Base-by-base conservation (phyloP, 2,329 filamentous ascomycete species). In the Gaeumannomyces tritici region DNA sequence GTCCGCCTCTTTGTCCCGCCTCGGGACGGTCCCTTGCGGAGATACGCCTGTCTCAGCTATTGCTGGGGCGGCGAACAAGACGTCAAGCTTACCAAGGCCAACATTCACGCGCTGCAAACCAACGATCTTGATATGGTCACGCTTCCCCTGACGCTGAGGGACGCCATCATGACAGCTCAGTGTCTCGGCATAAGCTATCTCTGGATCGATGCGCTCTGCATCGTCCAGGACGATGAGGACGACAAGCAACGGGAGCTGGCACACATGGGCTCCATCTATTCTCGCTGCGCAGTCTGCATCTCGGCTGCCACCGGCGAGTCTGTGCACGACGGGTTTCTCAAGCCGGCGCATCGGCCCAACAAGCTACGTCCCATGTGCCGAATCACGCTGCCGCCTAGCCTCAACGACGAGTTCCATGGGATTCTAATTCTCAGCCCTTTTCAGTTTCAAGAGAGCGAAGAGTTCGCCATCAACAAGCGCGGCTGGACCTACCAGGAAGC, bases 121-220 rank as follows among this genome's bases (percentile, higher is more conserved):
- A 7, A 11, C 4, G 24, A 33, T 0, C n/a, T 60, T 2, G 55
- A 33, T 28, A 6, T 35, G 2, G n/a, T 6, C n/a, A 24, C 6
- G 2, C 54, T 61, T 12, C 62, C 62, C 4, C 42, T 55, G n/a
- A 61, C 58, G n/a, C n/a, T 63, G 9, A 35, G 18, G 9, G 59
- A 63, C 21, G 62, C 62, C 8, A 18, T 63, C 4, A 18, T 51
- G 3, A 55, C 60, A 12, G 58, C 62, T 3, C 29, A 55, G 54
- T 4, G 18, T 1, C 58, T 63, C 18, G 62, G 35, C 0, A 6
- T 61, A 4, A 4, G 21, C 9, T 55, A 62, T 35, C 28, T 62
- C 1, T 62, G 61, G 61, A 15, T 62, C n/a, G 61, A 62, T 24
- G 55, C 61, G 2, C 42, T 62, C 27, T 62, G 61, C 35, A 62